Evolutionary conservation across 768 basidiomycete genomes (phyloP).

Genomic region (Omphalotus guepiniiformis): DNA sequence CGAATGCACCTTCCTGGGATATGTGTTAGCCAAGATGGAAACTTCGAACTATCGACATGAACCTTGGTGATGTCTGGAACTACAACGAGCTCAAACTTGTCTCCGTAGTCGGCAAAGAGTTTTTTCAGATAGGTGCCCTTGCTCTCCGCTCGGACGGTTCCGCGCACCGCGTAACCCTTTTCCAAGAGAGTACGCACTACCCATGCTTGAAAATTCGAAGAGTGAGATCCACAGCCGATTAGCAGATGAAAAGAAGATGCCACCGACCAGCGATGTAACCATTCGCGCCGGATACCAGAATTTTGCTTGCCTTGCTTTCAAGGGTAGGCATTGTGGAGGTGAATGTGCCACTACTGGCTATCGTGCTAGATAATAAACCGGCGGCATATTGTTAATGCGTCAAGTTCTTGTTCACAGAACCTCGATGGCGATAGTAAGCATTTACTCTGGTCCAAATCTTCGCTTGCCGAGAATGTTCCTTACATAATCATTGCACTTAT

Average conservation of each 20-base stretch:
- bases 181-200: conserved; percentile 47
- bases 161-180: conserved; percentile 58
- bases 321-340: too few species aligned
- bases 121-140: conserved; percentile 58
- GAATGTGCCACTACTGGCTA: too few species aligned
- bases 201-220: conserved; percentile 36
- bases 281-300: conserved; percentile 40
- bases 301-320: too few species aligned
- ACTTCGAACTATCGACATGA: conserved; percentile 4
- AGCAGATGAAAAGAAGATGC: too few species aligned
- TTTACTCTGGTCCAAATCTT: too few species aligned
- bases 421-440: too few species aligned
- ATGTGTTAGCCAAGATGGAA: neutral
- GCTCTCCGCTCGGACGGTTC: conserved; percentile 57
- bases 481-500: too few species aligned
- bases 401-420: too few species aligned
- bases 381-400: too few species aligned
- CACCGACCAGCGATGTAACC: conserved; percentile 36
- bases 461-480: too few species aligned
- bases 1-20: conserved; percentile 46
- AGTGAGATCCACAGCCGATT: too few species aligned
- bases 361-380: too few species aligned
- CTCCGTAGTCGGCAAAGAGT: conserved; percentile 48
- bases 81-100: conserved; percentile 58
- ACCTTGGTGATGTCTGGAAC: conserved; percentile 67